phyloP scores from a whole-genome alignment of 257 asterid genomes.

The Ajuga chamaepitys region DNA sequence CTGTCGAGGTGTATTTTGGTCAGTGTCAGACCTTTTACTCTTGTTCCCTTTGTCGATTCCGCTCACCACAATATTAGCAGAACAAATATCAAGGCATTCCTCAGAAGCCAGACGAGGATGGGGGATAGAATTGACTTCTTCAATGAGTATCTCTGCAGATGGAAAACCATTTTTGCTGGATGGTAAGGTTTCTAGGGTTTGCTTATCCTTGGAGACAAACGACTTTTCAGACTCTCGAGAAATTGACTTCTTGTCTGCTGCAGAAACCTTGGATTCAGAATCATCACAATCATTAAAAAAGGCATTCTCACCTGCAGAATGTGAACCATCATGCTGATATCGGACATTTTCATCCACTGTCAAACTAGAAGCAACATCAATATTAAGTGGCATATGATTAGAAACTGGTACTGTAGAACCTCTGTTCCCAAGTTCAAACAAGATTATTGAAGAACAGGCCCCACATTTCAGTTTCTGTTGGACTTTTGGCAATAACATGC shows the following conservation, averaged over 20 bases:
- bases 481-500: constrained; percentile 28
- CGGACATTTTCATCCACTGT: constrained; percentile 37
- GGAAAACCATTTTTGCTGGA: constrained; percentile 27
- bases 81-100: constrained; percentile 20
- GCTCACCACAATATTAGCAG: constrained; percentile 23
- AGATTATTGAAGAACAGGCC: constrained; percentile 66
- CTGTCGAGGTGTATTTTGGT: constrained; percentile 36
- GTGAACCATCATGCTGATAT: constrained; percentile 27
- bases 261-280: constrained; percentile 26
- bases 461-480: constrained; percentile 66
- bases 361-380: constrained; percentile 32
- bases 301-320: constrained; percentile 19
- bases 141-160: constrained; percentile 19
- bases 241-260: constrained; percentile 32
- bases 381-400: constrained; percentile 33
- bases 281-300: constrained; percentile 32
- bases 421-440: constrained; percentile 43
- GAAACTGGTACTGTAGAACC: constrained; percentile 41
- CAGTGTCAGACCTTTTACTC: constrained; percentile 37
- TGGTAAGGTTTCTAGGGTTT: constrained; percentile 27
- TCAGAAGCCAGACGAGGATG: constrained; percentile 29
- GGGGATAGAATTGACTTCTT: constrained; percentile 20
- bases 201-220: constrained; percentile 38
- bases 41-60: constrained; percentile 29
- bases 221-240: constrained; percentile 37